Evolutionary conservation across 1,139 yeast genomes (phyloP), one percentile per base, ranked within the genome.

Genomic region (Protomyces arabidopsidicola): DNA sequence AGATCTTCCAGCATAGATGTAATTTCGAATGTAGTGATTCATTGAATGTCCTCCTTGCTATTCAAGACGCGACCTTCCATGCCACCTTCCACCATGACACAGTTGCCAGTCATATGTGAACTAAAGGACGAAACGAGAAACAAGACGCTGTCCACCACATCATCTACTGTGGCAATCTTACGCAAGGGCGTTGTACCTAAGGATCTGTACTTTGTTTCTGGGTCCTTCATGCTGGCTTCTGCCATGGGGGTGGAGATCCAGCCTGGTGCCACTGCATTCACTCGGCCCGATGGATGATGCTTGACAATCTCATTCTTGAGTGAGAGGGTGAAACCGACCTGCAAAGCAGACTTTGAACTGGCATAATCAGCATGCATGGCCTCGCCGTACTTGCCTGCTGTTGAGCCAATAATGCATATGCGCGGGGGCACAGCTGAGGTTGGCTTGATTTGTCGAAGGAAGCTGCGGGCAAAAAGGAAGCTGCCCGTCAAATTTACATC

Each of bases 241-340:
- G 58, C 59, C 63, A 60, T 60, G 18, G 53, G 22, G 12, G 59
- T 54, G 4, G 34, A 10, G 14, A 60, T 60, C 59, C 59, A 60
- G n/a, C 63, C 63, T 12, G 63, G 63, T 1, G 63, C 63, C 6
- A 60, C 63, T 14, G 63, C 52, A 35, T 60, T 60, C 51, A 60
- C 63, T 5, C 62, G 62, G 1, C 62, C 62, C 2, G 35, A 42
- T 2, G 62, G 34, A 14, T 51, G 56, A 24, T 39, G 52, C 18
- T 16, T 51, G 20, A 58, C 56, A 22, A 58, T 58, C 20, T 58
- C 62, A 38, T 58, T 58, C 53, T 58, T 58, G 42, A 58, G 56
- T 12, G 62, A 58, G 16, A 58, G 45, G 52, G 56, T 58, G 56
- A 58, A 58, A 12, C 62, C 62, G 34, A 50, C 39, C 35, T 58